phyloP scores from a whole-genome alignment of 2,329 filamentous ascomycete genomes.

The Tolypocladium amazonense region DNA sequence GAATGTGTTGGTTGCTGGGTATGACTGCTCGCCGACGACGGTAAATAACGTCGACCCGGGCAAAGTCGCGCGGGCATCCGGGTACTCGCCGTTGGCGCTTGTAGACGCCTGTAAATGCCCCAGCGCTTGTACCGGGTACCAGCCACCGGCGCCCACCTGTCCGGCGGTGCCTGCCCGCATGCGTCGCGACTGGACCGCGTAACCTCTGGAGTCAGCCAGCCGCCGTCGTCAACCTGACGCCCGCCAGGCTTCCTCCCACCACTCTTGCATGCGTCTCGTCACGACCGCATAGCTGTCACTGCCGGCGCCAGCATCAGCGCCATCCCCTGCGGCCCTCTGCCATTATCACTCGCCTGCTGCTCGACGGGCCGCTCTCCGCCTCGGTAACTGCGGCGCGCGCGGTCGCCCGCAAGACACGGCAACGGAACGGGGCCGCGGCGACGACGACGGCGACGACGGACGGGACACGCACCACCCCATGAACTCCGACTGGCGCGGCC shows the following conservation, averaged over 20 bases:
- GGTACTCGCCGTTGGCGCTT: not conserved
- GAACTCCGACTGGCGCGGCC: slow-evolving; percentile 1
- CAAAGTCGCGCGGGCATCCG: not conserved
- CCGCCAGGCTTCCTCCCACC: not conserved
- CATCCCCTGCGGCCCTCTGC: not conserved
- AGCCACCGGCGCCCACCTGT: not conserved
- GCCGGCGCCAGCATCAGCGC: not conserved
- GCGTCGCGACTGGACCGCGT: slow-evolving; percentile 21
- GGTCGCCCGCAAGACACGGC: not conserved
- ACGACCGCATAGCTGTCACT: not conserved
- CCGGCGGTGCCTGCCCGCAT: slow-evolving; percentile 4
- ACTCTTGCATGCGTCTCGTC: not conserved
- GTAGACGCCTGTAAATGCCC: not conserved
- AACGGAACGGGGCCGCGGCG: not conserved
- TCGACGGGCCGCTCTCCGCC: not conserved
- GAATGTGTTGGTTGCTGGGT: not conserved
- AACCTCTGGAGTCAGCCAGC: slow-evolving; percentile 8
- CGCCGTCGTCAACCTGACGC: slow-evolving; percentile 2
- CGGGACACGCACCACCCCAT: not conserved
- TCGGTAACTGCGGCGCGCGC: not conserved
- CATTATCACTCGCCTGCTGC: not conserved
- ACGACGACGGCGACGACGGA: not conserved
- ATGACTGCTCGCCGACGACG: not conserved
- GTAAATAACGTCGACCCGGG: not conserved
- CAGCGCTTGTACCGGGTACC: not conserved